These are phyloP conservation scores for Heritiera fomes DNA, from an alignment of 345 rosid species.

Conservation along the genomic window DNA sequence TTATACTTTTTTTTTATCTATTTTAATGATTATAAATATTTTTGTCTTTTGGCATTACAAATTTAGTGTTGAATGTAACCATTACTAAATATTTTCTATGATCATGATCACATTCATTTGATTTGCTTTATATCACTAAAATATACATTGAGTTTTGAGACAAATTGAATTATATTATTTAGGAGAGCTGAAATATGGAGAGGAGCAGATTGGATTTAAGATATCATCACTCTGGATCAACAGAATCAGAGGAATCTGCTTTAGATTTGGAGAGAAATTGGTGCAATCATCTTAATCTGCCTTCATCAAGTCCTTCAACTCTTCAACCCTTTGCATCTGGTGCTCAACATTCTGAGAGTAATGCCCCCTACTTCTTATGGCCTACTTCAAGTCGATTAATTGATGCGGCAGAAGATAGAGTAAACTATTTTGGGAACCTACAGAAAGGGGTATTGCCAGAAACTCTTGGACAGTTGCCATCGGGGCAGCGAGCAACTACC, in stretches of 20 bases:
- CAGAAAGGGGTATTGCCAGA: constrained; percentile 85
- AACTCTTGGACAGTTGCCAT: constrained; percentile 58
- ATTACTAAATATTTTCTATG: constrained; percentile 12
- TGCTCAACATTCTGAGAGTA: constrained; percentile 73
- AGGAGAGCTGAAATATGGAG: constrained; percentile 42
- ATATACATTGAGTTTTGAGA: constrained; percentile 10
- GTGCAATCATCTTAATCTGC: constrained; percentile 54
- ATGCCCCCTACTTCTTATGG: constrained; percentile 83
- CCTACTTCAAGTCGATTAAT: constrained; percentile 65
- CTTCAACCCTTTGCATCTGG: constrained; percentile 63
- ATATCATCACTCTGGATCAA: constrained; percentile 50
- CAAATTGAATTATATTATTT: constrained; percentile 23
- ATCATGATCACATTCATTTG: background rate
- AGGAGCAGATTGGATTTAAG: constrained; percentile 42
- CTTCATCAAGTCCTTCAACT: constrained; percentile 56
- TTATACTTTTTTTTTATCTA: background rate
- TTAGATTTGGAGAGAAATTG: constrained; percentile 63
- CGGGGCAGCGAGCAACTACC: constrained; percentile 75
- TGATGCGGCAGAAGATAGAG: constrained; percentile 69
- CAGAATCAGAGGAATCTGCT: constrained; percentile 69
- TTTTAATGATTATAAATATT: background rate
- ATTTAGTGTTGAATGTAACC: background rate
- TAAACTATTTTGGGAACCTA: constrained; percentile 70
- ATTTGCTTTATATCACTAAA: background rate
- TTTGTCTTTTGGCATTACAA: background rate